Evolutionary conservation across 2,329 filamentous ascomycete species (phyloP).

Genomic region (Fusarium sp.): DNA sequence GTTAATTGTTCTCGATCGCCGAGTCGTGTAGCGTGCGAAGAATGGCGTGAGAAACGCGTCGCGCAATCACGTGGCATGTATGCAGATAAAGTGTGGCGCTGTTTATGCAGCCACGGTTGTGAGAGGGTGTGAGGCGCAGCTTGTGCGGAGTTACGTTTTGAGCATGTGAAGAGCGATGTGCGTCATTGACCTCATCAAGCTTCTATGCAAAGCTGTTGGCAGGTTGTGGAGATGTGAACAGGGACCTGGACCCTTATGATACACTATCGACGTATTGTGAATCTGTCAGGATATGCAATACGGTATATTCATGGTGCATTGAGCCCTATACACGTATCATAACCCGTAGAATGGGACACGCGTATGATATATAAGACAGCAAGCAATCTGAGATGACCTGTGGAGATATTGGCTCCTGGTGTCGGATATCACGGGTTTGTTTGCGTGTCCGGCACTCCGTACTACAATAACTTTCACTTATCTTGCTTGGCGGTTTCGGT

Average conservation of each 20-base stretch:
- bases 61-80: slow-evolving; percentile 49
- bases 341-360: slow-evolving; percentile 2
- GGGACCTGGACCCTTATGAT: not conserved
- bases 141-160: slow-evolving; percentile 26
- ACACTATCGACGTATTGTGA: not conserved
- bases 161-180: slow-evolving; percentile 46
- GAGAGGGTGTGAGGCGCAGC: slow-evolving; percentile 15
- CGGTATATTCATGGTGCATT: not conserved
- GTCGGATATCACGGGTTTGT: slow-evolving; percentile 31
- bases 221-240: slow-evolving; percentile 18
- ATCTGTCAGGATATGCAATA: not conserved
- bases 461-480: slow-evolving; percentile 27
- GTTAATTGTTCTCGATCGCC: slow-evolving; percentile 11
- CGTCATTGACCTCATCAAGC: slow-evolving; percentile 42
- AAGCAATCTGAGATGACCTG: slow-evolving; percentile 11
- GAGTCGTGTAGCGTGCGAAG: slow-evolving; percentile 13
- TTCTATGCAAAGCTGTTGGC: slow-evolving; percentile 6
- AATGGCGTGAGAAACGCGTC: slow-evolving; percentile 42
- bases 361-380: not conserved
- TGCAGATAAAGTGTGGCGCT: not conserved
- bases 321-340: not conserved
- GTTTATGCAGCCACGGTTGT: not conserved
- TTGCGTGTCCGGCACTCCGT: not conserved
- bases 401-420: slow-evolving; percentile 22
- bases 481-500: slow-evolving; percentile 36